Percentiles rank a stretch among this genome's conserved stretches.
Evolutionary conservation across 2,329 filamentous ascomycete genomes (phyloP).

Genomic region (Endocalyx cinctus): DNA sequence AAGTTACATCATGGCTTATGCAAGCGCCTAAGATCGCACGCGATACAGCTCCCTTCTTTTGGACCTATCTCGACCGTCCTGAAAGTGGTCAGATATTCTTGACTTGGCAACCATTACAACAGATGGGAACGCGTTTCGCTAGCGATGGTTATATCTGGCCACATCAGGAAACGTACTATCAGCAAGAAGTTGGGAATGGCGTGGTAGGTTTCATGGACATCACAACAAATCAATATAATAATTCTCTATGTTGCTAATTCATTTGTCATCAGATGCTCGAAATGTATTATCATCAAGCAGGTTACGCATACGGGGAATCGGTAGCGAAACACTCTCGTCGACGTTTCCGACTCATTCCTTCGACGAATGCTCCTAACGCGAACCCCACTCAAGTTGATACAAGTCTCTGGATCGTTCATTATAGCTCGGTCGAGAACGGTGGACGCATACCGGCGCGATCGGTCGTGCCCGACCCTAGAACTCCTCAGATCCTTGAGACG

Average conservation of each 20-base stretch:
- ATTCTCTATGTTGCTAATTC: too few relatives aligned
- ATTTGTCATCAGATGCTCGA: slow-evolving; percentile 66
- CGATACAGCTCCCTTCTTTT: slow-evolving; percentile 81
- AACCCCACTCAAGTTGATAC: slow-evolving; percentile 70
- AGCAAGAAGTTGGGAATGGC: slow-evolving; percentile 64
- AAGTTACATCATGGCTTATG: slow-evolving; percentile 79
- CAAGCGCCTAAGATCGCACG: slow-evolving; percentile 81
- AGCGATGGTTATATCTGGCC: slow-evolving; percentile 93
- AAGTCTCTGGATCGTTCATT: slow-evolving; percentile 87
- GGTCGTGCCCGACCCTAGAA: slow-evolving; percentile 59
- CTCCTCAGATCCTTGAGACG: slow-evolving; percentile 56
- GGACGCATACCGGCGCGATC: slow-evolving; percentile 67
- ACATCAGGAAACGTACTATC: slow-evolving; percentile 71
- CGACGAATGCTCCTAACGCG: slow-evolving; percentile 63
- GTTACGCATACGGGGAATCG: slow-evolving; percentile 73
- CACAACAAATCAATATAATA: too few relatives aligned
- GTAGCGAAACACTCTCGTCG: slow-evolving; percentile 73
- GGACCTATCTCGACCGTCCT: slow-evolving; percentile 84
- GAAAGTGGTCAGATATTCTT: slow-evolving; percentile 77
- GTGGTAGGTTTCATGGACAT: slow-evolving; percentile 44
- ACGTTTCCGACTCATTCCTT: slow-evolving; percentile 78
- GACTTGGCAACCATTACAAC: slow-evolving; percentile 79
- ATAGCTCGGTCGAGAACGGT: slow-evolving; percentile 69
- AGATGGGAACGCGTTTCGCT: slow-evolving; percentile 68
- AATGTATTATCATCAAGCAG: slow-evolving; percentile 76